phyloP scores from a whole-genome alignment of 495 filamentous ascomycete genomes.

The Penicillium parvum region DNA sequence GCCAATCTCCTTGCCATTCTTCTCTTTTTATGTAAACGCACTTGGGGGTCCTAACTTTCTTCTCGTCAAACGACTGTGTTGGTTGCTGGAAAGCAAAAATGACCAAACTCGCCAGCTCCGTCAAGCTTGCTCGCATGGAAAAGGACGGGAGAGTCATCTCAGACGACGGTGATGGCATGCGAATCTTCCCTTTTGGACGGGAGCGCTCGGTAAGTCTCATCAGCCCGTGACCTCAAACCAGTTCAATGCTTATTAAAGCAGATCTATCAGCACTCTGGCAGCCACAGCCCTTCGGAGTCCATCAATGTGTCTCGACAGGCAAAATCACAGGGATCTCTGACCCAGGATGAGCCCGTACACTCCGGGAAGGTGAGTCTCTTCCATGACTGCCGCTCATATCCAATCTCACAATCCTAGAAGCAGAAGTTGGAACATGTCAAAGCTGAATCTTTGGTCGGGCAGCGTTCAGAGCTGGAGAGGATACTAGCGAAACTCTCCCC shows the following conservation, averaged over 20 bases:
- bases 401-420: constrained; percentile 48
- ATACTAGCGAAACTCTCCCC: constrained; percentile 37
- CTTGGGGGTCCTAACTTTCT: neutral
- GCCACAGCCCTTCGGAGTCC: constrained; percentile 28
- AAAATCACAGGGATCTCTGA: constrained; percentile 25
- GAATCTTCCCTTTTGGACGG: constrained; percentile 17
- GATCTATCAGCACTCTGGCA: constrained; percentile 27
- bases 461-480: constrained; percentile 35
- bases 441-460: constrained; percentile 17
- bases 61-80: constrained; percentile 1
- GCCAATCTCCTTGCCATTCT: neutral
- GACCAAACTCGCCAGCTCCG: constrained; percentile 25
- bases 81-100: constrained; percentile 16
- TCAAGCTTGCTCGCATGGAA: constrained; percentile 20
- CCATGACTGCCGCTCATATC: neutral
- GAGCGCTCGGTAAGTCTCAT: constrained; percentile 28
- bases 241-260: too few relatives aligned
- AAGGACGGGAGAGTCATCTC: constrained; percentile 16
- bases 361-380: constrained; percentile 35
- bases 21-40: neutral
- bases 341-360: constrained; percentile 17
- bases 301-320: constrained; percentile 39
- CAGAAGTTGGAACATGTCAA: constrained; percentile 45
- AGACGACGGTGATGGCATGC: constrained; percentile 16
- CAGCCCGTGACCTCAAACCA: too few relatives aligned